These are phyloP conservation scores for Chaetomiaceae sp. DNA, from an alignment of 2,329 filamentous ascomycete species.

Conservation along the genomic window DNA sequence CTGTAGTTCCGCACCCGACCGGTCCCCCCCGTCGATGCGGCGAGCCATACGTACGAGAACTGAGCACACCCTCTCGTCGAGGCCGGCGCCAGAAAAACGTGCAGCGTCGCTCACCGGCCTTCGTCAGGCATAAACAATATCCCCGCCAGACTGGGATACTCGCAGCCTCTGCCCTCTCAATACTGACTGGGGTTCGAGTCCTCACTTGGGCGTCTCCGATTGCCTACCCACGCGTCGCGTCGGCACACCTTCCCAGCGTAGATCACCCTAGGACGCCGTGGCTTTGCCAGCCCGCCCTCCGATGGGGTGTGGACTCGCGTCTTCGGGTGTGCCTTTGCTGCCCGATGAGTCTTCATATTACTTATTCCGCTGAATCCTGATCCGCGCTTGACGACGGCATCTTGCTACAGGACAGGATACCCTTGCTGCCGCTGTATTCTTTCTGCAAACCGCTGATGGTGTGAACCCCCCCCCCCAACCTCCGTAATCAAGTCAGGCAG, in stretches of 20 bases:
- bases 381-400: constrained; percentile 13
- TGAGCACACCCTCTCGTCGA: constrained; percentile 17
- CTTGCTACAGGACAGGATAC: constrained; percentile 10
- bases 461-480: constrained; percentile 7
- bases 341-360: constrained; percentile 16
- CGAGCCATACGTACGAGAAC: constrained; percentile 20
- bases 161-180: constrained; percentile 4
- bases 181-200: not conserved
- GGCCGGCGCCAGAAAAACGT: constrained; percentile 5
- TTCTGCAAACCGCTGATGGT: constrained; percentile 15
- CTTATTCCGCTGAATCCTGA: constrained; percentile 1
- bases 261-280: not conserved
- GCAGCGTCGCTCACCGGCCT: constrained; percentile 13
- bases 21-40: not conserved
- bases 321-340: constrained; percentile 19
- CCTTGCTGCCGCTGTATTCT: constrained; percentile 12
- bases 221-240: constrained; percentile 1
- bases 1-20: constrained; percentile 10
- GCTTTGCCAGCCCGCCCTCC: constrained; percentile 9
- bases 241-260: constrained; percentile 3
- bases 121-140: constrained; percentile 16
- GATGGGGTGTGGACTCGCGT: constrained; percentile 7
- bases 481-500: constrained; percentile 12
- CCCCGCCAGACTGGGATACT: not conserved
- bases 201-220: not conserved